Evolutionary conservation across 176 grass and related monocot species (phyloP), one percentile per base, ranked within the genome.

Genomic region (Carex pumila): DNA sequence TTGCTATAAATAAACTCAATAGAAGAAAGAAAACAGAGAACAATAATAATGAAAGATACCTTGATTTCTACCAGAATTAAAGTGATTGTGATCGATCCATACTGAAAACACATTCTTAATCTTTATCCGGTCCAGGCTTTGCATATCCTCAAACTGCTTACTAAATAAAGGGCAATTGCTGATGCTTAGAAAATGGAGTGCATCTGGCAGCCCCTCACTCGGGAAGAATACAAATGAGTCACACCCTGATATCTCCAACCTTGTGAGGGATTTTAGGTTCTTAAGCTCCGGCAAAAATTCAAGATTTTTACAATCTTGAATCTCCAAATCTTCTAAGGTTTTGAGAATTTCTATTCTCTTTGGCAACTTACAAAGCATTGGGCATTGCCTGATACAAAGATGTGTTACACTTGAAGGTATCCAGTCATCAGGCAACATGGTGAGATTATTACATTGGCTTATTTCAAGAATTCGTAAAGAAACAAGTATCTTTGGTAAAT

Each of bases 181-280:
- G 61, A 93, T 90, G 59, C 79, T 86, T 57, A 93, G 78, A 17
- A 86, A 62, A 66, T 81, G 36, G 55, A 93, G 18, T 15, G 63
- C 30, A 1, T 29, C 15, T 8, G 88, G 91, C n/a, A 90, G 57
- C 3, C 79, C 79, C 1, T 19, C 15, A 2, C 21, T 47, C 30
- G 89, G 87, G 30, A 87, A 18, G 3, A 18, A 79, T 1, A 0
- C 13, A 84, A 91, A 67, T 3, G 65, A 81, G 43, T n/a, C 22
- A 63, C 89, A 93, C 43, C 37, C 69, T 82, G 84, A 72, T 14
- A 93, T 89, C 81, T 85, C 86, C 15, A 90, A 14, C 6, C 86
- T 19, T 2, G 29, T 10, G 4, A 85, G 61, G 13, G 84, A 60
- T 49, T 8, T 15, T 18, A 89, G 84, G 36, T 69, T 47, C 5